Conservation (phyloP, 441 rosid genomes). For the Syzygium syzygioides region DNA sequence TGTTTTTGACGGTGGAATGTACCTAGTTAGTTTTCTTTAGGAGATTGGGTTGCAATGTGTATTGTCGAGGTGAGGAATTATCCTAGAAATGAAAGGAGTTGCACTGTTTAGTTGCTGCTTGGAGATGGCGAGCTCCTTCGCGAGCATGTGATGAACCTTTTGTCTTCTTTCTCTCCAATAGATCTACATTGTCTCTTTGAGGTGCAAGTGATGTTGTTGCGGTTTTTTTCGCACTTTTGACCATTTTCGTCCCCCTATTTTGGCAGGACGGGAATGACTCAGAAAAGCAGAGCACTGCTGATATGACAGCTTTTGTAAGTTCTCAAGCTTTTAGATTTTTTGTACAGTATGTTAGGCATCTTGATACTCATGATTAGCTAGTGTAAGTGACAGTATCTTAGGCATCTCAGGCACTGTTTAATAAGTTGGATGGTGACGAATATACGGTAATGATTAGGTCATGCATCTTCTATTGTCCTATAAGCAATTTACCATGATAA, state of each 20-base stretch:
- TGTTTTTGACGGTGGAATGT: neutral
- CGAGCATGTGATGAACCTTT: neutral
- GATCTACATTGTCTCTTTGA: neutral
- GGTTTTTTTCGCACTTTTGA: neutral
- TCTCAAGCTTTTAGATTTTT: neutral
- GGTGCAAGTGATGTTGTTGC: neutral
- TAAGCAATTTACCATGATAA: neutral
- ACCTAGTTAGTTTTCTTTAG: neutral
- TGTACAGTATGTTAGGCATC: neutral
- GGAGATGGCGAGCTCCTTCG: neutral
- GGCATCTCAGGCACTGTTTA: neutral
- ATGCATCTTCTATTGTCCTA: neutral
- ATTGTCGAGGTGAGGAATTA: neutral
- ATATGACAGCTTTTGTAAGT: conserved; percentile 68
- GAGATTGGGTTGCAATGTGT: neutral
- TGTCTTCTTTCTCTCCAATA: neutral
- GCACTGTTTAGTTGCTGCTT: neutral
- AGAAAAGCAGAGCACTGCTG: conserved; percentile 64
- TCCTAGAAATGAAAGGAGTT: neutral
- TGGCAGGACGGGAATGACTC: conserved; percentile 58
- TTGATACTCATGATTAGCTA: neutral
- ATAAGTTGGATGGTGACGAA: neutral
- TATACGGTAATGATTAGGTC: neutral
- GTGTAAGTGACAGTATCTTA: neutral
- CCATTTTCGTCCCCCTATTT: neutral